Base-by-base conservation (phyloP, 176 grass and related monocot species). In the Zoysia pacifica region DNA sequence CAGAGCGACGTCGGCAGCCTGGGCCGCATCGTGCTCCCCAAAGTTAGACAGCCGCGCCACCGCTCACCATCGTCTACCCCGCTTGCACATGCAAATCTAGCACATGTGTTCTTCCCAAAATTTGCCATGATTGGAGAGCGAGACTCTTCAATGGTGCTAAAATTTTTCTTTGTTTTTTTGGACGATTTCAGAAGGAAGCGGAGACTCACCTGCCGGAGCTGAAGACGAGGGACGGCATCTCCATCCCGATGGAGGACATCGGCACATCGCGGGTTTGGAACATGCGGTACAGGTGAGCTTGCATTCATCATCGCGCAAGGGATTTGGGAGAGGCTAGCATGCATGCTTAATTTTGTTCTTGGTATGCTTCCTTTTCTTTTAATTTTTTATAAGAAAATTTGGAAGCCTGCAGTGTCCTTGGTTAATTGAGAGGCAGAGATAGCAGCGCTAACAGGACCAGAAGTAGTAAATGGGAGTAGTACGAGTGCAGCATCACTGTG, bases 11-110 rank as follows among this genome's bases (percentile, higher is more conserved):
- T 99, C 5, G 88, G 92, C 3, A 89, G 65, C 84, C 82, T 99
- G 46, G 96, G 92, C 39, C 88, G 96, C 74, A 95, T 99, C 76
- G 96, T 99, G 71, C 90, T 98, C 48, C 96, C 96, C 70, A 98
- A 98, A 85, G 96, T 98, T 88, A 93, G 90, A 77, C 58, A 83
- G 51, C 11, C 39, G 7, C 9, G 0, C 65, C 11, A 49, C 41
- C 54, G 72, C 49, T 59, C 19, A n/a, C 28, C 28, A 28, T 28
- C 28, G 28, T 67, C n/a, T 48, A 56, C 60, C 74, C 56, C 80
- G 67, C 79, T 67, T 66, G 85, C 13, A 40, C 54, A 70, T 47
- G 14, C 45, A 76, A n/a, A 41, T 75, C 37, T 66, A 44, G 18
- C 39, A 28, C 28, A 78, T 51, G 5, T 54, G 8, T 65, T 78